A percentile compares a stretch with the other conserved stretches of the same genome.
Evolutionary conservation across 78 protist species (phyloP).

Genomic region (Protostelium mycophagum): DNA sequence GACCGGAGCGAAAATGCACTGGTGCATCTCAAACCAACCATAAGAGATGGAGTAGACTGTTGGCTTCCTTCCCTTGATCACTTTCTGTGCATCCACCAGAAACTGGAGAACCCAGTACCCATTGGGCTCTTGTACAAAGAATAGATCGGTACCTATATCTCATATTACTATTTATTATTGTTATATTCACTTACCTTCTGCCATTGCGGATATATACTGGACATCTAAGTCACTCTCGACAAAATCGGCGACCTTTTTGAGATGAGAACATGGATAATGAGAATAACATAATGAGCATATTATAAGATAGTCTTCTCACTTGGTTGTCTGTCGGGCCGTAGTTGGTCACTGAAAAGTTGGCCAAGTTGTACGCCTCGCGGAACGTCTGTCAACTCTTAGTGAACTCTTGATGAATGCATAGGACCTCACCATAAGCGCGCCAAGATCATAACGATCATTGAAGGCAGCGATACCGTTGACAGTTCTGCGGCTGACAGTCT

Average conservation of each 20-base stretch:
- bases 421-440: too few relatives aligned
- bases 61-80: slow-evolving; percentile 17
- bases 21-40: slow-evolving; percentile 53
- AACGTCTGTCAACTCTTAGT: too few relatives aligned
- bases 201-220: background rate
- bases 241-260: background rate
- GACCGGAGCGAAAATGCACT: slow-evolving; percentile 28
- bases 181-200: background rate
- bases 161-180: too few relatives aligned
- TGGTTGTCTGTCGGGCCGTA: too few relatives aligned
- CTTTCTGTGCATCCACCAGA: background rate
- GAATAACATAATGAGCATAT: too few relatives aligned
- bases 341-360: too few relatives aligned
- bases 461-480: slow-evolving; percentile 50
- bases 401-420: too few relatives aligned
- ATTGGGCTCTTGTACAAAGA: background rate
- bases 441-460: slow-evolving; percentile 20
- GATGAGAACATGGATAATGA: too few relatives aligned
- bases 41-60: slow-evolving; percentile 38
- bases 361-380: too few relatives aligned
- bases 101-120: background rate
- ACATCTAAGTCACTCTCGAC: slow-evolving; percentile 33
- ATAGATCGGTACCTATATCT: background rate
- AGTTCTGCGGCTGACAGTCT: slow-evolving; percentile 1
- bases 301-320: too few relatives aligned